Base-by-base conservation (phyloP, 2,329 filamentous ascomycete genomes). In the Neofusicoccum cordaticola region DNA sequence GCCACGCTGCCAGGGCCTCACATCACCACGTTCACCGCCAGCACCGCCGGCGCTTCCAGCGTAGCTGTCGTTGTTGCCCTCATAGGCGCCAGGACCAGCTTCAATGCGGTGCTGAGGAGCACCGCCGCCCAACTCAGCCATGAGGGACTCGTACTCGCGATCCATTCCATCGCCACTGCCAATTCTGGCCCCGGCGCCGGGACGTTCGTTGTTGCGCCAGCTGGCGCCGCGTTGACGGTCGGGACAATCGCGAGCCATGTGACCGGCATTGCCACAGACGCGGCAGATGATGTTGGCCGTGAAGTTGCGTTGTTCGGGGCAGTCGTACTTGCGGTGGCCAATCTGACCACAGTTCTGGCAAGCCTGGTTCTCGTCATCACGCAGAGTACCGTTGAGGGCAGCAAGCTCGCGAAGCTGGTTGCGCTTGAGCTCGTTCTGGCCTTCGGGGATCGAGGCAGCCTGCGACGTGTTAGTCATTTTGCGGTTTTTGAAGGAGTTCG, bases 261-360 rank as follows among this genome's bases (percentile, higher is more conserved):
- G 95, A 19, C 95, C 95, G 69, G 95, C 93, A 76, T 98, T 97
- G 71, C 95, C 95, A 81, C 95, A 99, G 72, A 97, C 91, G 73
- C 94, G 93, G 81, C 95, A 99, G 75, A 99, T 98, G 77, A 99
- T 98, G 80, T 93, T 98, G 72, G 95, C 93, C n/a, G 95, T 99
- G 81, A 90, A 98, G 81, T 99, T 99, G 77, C 93, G 92, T 78
- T 95, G 92, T 81, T 99, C 92, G 13, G 95, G 95, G 72, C 95
- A 99, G 77, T 99, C 95, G 78, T 97, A 98, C 81, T 99, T 99
- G 80, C 95, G 90, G 79, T 99, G 95, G 67, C 95, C 95, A 69
- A 99, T 99, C 85, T 98, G 93, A 72, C 95, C 95, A 82, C 88
- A 99, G 83, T 99, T 99, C 82, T 99, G 95, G 81, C 95, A 99